Evolutionary conservation across 2,329 filamentous ascomycete genomes (phyloP).

Genomic region (Leptodontidium sp.): DNA sequence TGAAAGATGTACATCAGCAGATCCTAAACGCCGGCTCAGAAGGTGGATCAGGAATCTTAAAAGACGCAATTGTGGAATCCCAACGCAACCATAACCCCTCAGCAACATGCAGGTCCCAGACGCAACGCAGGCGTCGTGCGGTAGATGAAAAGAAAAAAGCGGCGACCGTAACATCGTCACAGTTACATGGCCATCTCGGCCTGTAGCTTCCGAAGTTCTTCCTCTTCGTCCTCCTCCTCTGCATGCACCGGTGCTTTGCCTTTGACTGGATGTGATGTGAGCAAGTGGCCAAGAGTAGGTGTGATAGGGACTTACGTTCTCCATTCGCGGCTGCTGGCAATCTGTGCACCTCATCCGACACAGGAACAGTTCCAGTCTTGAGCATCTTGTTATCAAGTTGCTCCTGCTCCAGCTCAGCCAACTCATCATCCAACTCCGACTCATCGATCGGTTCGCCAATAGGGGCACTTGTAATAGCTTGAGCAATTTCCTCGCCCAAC

Average conservation of each 20-base stretch:
- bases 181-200: conserved; percentile 94
- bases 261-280: conserved; percentile 53
- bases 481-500: conserved; percentile 91
- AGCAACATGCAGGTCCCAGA: conserved; percentile 43
- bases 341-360: conserved; percentile 78
- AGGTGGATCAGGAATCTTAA: conserved; percentile 38
- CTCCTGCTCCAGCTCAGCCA: conserved; percentile 90
- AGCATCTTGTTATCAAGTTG: conserved; percentile 93
- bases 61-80: conserved; percentile 30
- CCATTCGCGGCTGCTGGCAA: conserved; percentile 78
- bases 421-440: conserved; percentile 82
- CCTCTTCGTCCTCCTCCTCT: conserved; percentile 95
- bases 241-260: conserved; percentile 56
- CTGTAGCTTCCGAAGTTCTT: conserved; percentile 89
- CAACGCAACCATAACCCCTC: conserved; percentile 37
- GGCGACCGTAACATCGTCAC: conserved; percentile 26
- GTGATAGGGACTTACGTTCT: conserved; percentile 70
- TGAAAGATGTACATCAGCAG: conserved; percentile 37
- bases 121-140: conserved; percentile 32
- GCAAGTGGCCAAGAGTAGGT: conserved; percentile 27
- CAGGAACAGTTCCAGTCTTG: conserved; percentile 84
- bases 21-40: conserved; percentile 43
- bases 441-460: conserved; percentile 81
- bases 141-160: conserved; percentile 34
- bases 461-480: conserved; percentile 78